Evolutionary conservation across 441 rosid species (phyloP), one percentile per base, ranked within the genome.

Genomic region (Erodium chrysanthum): DNA sequence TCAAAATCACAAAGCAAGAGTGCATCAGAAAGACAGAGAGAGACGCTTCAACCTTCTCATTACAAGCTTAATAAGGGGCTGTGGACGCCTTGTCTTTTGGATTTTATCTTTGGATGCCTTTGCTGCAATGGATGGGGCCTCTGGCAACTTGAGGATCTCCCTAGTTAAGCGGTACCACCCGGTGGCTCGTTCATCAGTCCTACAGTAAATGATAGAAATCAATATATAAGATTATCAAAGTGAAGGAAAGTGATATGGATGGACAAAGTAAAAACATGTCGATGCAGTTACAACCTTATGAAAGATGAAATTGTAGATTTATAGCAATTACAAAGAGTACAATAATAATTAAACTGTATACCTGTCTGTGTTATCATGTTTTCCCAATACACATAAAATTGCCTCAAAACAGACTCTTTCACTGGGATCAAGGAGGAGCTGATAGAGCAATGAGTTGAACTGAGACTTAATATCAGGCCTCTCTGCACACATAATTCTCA

Each of bases 331-430:
- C 25, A 67, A 66, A 71, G 3, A 52, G 33, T 68, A 52, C 63
- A 64, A 44, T 67, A 37, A 75, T 66, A 77, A 17, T 25, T 25
- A 25, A 18, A 59, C 64, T 35, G 25, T 66, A 50, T 77, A 87
- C 99, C 92, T 89, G 77, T 95, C 99, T 1, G 88, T 70, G 68
- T 69, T 83, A 71, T 90, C 99, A 68, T 72, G 66, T 83, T 88
- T 95, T 72, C 99, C 98, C 81, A 95, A 78, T 64, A 95, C 84
- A 62, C 96, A 95, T 73, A 86, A 81, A 74, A 92, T 88, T 27
- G 98, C 97, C 84, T 95, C 99, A 75, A 90, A 92, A 81, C 99
- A 95, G 69, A 96, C 99, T 79, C 99, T 78, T 86, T 96, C 98
- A 76, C 98, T 96, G 65, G 99, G 99, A 78, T 95, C 99, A 68